These are phyloP conservation scores for Calonectria hawksworthii DNA, from an alignment of 2,329 filamentous ascomycete genomes.

Conservation along the genomic window DNA sequence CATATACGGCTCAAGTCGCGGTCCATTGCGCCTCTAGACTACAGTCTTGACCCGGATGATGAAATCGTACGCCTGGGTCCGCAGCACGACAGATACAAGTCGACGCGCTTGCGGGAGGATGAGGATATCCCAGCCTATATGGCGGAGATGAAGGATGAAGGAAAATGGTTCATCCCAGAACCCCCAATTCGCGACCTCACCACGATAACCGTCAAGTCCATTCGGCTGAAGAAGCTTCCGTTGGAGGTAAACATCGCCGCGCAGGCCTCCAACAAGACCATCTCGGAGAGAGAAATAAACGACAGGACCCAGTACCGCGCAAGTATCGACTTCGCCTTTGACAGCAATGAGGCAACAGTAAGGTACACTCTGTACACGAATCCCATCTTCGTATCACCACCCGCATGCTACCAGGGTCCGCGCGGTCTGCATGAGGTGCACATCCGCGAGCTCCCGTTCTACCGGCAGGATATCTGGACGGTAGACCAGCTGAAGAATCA, in stretches of 20 bases:
- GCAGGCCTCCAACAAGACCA: not conserved
- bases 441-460: not conserved
- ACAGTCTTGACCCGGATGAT: not conserved
- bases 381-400: slow-evolving; percentile 18
- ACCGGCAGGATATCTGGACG: not conserved
- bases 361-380: slow-evolving; percentile 18
- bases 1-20: not conserved
- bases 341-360: slow-evolving; percentile 14
- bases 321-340: slow-evolving; percentile 22
- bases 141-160: slow-evolving; percentile 8
- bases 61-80: not conserved
- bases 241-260: not conserved
- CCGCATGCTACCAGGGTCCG: slow-evolving; percentile 2
- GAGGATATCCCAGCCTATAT: slow-evolving; percentile 2
- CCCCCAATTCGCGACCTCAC: slow-evolving; percentile 19
- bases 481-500: slow-evolving; percentile 18
- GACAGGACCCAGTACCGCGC: slow-evolving; percentile 12
- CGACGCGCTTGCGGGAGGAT: not conserved
- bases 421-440: not conserved
- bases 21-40: not conserved
- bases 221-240: slow-evolving; percentile 8
- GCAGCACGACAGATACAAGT: not conserved
- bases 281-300: not conserved
- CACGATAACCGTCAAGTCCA: slow-evolving; percentile 17
- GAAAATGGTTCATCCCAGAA: slow-evolving; percentile 8